Percentiles rank a stretch among this genome's conserved stretches.
These are phyloP conservation scores for Candida maltosa DNA, from an alignment of 805 yeast genomes.

Conservation along the genomic window DNA sequence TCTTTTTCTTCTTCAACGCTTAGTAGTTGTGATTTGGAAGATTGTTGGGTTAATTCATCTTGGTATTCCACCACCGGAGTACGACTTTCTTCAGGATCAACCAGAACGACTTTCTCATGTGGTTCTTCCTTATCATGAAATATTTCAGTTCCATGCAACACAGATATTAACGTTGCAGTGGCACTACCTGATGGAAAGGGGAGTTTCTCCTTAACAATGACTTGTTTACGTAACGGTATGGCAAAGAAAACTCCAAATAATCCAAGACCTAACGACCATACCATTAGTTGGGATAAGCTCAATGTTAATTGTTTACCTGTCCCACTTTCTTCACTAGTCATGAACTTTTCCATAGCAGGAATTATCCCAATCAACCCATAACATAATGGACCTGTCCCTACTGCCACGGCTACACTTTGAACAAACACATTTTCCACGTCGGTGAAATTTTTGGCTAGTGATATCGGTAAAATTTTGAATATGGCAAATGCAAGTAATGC, in stretches of 20 bases:
- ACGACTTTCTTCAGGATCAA: constrained; percentile 6
- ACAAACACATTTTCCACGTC: constrained; percentile 94
- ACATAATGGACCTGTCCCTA: constrained; percentile 95
- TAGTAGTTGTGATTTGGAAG: not conserved
- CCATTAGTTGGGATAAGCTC: constrained; percentile 50
- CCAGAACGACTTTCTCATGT: too few relatives aligned
- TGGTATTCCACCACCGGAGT: constrained; percentile 1
- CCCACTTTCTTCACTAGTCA: constrained; percentile 78
- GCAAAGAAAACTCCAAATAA: constrained; percentile 96
- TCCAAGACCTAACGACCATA: constrained; percentile 87
- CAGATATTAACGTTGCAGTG: constrained; percentile 88
- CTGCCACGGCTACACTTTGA: constrained; percentile 92
- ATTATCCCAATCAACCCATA: constrained; percentile 93
- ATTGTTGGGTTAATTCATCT: not conserved
- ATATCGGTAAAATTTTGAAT: constrained; percentile 58
- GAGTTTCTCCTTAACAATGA: constrained; percentile 79
- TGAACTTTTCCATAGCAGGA: constrained; percentile 90
- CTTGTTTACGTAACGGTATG: constrained; percentile 80
- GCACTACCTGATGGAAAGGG: constrained; percentile 96
- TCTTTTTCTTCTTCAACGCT: too few relatives aligned
- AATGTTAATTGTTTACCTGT: constrained; percentile 33
- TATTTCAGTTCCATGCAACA: constrained; percentile 70
- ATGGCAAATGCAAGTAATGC: constrained; percentile 84
- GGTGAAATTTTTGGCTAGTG: constrained; percentile 34
- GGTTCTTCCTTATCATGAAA: constrained; percentile 25